Percentiles rank a stretch among this genome's conserved stretches.
Conservation (phyloP, 306 rosid species). For the Rubus idaeus region DNA sequence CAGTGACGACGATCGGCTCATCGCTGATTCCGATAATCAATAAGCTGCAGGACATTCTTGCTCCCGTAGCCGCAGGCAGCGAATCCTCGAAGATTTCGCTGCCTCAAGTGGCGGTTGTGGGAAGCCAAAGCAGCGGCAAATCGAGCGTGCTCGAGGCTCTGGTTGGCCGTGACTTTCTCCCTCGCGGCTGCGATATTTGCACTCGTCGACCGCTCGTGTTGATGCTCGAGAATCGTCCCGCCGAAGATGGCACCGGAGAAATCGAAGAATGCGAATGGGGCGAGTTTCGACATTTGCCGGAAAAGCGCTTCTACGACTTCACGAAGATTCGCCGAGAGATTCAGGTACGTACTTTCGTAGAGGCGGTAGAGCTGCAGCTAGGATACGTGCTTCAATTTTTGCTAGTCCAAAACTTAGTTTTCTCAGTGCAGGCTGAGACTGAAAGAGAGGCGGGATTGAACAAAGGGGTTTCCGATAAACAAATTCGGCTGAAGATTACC, state of each 20-base stretch:
- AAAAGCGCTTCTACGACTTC: constrained; percentile 36
- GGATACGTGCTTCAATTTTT: no score
- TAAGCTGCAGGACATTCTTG: constrained; percentile 39
- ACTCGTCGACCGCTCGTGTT: constrained; percentile 39
- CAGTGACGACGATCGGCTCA: constrained; percentile 14
- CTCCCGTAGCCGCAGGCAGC: constrained; percentile 13
- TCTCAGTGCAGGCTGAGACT: constrained; percentile 30
- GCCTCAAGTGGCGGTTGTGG: constrained; percentile 40
- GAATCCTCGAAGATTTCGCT: constrained; percentile 26
- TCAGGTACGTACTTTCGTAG: constrained; percentile 29
- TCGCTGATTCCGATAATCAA: constrained; percentile 35
- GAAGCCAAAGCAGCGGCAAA: constrained; percentile 47
- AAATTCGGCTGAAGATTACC: constrained; percentile 37
- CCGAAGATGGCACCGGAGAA: not conserved
- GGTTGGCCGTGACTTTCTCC: constrained; percentile 45
- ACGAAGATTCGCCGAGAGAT: constrained; percentile 34
- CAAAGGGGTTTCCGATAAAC: constrained; percentile 40
- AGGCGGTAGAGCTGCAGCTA: no score
- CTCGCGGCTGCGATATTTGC: constrained; percentile 37
- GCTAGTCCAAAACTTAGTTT: no score
- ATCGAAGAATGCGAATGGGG: constrained; percentile 26
- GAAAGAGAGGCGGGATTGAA: constrained; percentile 36
- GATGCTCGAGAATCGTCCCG: constrained; percentile 36
- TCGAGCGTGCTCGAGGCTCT: constrained; percentile 44
- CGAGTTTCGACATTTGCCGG: constrained; percentile 43